Evolutionary conservation across 2,329 filamentous ascomycete genomes (phyloP).

Genomic region (Claviceps sp.): DNA sequence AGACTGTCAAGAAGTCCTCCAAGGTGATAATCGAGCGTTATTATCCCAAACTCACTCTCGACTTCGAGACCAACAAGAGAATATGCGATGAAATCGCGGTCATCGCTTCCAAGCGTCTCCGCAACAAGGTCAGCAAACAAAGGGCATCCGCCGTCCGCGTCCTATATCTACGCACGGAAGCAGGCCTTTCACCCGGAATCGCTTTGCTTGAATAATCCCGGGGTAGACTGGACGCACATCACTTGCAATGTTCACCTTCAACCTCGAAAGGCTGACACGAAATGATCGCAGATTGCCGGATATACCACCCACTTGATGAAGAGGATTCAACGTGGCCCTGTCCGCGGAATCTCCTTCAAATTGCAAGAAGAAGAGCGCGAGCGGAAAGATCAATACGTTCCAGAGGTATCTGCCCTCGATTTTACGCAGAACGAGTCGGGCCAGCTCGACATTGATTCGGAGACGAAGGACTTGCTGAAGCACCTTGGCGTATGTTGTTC

Average conservation of each 20-base stretch:
- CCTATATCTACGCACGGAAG: too few relatives aligned
- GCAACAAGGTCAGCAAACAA: conserved; percentile 72
- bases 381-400: conserved; percentile 99
- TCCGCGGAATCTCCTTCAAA: conserved; percentile 99
- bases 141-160: too few relatives aligned
- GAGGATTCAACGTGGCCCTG: conserved; percentile 97
- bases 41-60: conserved; percentile 94
- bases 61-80: conserved; percentile 99
- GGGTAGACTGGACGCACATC: too few relatives aligned
- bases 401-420: conserved; percentile 96
- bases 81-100: conserved; percentile 99
- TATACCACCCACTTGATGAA: conserved; percentile 99
- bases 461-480: conserved; percentile 99
- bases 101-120: conserved; percentile 95
- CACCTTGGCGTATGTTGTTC: conserved; percentile 76
- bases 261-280: neutral
- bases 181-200: neutral
- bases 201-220: too few relatives aligned
- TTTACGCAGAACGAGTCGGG: conserved; percentile 91
- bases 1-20: conserved; percentile 66
- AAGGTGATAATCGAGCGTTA: conserved; percentile 99
- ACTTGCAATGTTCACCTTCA: neutral
- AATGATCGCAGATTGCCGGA: conserved; percentile 62
- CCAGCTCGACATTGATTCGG: conserved; percentile 85
- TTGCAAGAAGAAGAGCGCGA: conserved; percentile 99